phyloP scores from a whole-genome alignment of 2,329 filamentous ascomycete genomes.

The Stachybotrys echinatus region DNA sequence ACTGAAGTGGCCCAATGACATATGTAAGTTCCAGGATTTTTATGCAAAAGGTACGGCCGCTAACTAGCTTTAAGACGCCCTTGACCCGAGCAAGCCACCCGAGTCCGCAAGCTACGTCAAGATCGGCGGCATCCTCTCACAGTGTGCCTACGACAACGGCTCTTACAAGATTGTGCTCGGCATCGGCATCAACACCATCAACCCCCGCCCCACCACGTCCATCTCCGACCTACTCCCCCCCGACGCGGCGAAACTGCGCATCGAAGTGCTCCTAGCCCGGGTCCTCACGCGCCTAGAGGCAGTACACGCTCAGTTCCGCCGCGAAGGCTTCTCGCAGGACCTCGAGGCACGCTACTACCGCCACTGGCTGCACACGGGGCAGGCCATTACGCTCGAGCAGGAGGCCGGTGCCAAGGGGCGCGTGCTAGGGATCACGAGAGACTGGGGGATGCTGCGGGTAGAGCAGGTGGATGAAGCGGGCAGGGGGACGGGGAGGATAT shows the following conservation, averaged over 20 bases:
- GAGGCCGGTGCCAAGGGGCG: constrained; percentile 70
- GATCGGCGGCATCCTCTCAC: constrained; percentile 88
- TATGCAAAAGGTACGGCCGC: too few relatives aligned
- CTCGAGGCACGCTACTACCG: constrained; percentile 76
- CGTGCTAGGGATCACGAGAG: constrained; percentile 82
- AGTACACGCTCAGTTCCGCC: constrained; percentile 70
- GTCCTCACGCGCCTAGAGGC: constrained; percentile 75
- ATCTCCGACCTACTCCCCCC: constrained; percentile 66
- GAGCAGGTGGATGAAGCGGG: constrained; percentile 77
- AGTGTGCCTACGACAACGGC: constrained; percentile 72
- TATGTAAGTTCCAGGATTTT: constrained; percentile 59
- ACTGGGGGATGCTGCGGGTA: constrained; percentile 82
- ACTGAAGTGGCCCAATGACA: constrained; percentile 97
- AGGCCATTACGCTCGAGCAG: constrained; percentile 68
- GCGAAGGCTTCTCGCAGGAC: constrained; percentile 65
- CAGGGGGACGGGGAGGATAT: constrained; percentile 68
- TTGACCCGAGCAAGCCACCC: constrained; percentile 52
- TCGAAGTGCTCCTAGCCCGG: constrained; percentile 76
- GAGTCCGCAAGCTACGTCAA: constrained; percentile 64
- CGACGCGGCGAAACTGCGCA: constrained; percentile 50
- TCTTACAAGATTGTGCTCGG: constrained; percentile 83
- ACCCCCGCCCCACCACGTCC: constrained; percentile 80
- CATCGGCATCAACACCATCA: constrained; percentile 80
- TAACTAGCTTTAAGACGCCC: constrained; percentile 44
- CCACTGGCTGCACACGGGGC: constrained; percentile 80